Evolutionary conservation across 2,329 filamentous ascomycete genomes (phyloP), one percentile per base, ranked within the genome.

Genomic region (Didymella segeticola): DNA sequence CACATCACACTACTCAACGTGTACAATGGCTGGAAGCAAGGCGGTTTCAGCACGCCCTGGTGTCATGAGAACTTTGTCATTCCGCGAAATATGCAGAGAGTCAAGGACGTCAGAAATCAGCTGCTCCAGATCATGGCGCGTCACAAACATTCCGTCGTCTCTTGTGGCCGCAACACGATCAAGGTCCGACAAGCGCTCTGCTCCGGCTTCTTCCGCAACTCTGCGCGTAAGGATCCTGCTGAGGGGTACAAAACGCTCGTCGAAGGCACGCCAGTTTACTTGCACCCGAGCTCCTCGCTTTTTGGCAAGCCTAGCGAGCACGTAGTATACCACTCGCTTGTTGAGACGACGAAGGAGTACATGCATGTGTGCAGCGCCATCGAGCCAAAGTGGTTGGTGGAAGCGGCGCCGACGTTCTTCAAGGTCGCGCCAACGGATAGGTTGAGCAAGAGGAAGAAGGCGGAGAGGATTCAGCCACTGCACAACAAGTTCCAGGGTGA

Each of bases 51-150:
- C 43, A 90, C 87, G 52, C 87, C 93, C 0, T 99, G 95, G 95
- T 98, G 95, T 72, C 93, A 91, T 63, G 96, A 99, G 70, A 97
- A 99, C 75, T 99, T 96, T 73, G 95, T 99, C 72, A 93, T 98
- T 72, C 92, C 91, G 4, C 86, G 93, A 2, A 88, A 87, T 27
- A 96, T 99, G 85, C 85, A 87, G 53, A 88, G 93, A 10, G 93
- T 91, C 9, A 90, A 93, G 73, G 95, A 99, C 72, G 92, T 99
- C 0, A 86, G 95, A 15, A 89, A 96, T 57, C 95, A 99, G 75
- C 83, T 99, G 3, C 85, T 93, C 47, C 90, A 90, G 64, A 98
- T 99, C 74, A 96, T 99, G 89, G 86, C 95, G 50, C 86, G 95
- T 5, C 95, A 98, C 77, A 89, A 88, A 52, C 91, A 96, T 64